Percentiles rank a stretch among this genome's conserved stretches.
phyloP scores from a whole-genome alignment of 2,329 filamentous ascomycete genomes.

The Fusarium sp. region DNA sequence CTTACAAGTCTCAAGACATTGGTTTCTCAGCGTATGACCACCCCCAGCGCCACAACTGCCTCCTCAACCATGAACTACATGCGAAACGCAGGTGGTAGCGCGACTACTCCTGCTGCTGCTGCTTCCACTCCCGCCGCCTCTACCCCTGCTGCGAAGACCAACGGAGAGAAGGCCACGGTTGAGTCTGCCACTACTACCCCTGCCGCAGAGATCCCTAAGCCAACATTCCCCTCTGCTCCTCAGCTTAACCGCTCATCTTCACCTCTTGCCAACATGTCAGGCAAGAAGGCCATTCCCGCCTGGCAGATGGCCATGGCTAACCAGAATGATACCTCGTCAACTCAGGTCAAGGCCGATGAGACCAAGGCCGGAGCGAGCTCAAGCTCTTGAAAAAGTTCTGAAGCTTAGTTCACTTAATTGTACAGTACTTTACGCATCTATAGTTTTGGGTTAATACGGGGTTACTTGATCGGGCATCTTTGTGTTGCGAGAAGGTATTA shows the following conservation, averaged over 20 bases:
- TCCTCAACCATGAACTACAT: conserved; percentile 43
- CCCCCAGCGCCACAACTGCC: conserved; percentile 47
- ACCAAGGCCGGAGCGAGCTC: conserved; percentile 38
- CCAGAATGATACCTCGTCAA: conserved; percentile 54
- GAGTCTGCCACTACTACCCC: conserved; percentile 46
- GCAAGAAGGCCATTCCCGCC: conserved; percentile 78
- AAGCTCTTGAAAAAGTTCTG: conserved; percentile 22
- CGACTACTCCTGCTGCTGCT: conserved; percentile 45
- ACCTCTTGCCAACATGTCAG: conserved; percentile 54
- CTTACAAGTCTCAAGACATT: conserved; percentile 93
- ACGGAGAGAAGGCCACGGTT: conserved; percentile 44
- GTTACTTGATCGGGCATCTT: conserved; percentile 18
- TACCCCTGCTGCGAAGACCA: conserved; percentile 38
- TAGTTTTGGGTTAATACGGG: conserved; percentile 28
- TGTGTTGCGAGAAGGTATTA: conserved; percentile 20
- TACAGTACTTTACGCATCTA: conserved; percentile 38
- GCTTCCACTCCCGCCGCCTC: conserved; percentile 43
- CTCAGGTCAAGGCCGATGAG: conserved; percentile 46
- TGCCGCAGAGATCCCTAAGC: conserved; percentile 49
- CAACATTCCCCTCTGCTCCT: conserved; percentile 43
- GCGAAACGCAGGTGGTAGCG: conserved; percentile 39
- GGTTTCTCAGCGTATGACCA: conserved; percentile 72
- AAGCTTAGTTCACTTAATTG: conserved; percentile 25
- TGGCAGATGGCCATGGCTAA: conserved; percentile 82
- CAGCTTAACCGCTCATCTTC: conserved; percentile 49